Evolutionary conservation across 306 rosid species (phyloP).

Genomic region (Medicago lupulina): DNA sequence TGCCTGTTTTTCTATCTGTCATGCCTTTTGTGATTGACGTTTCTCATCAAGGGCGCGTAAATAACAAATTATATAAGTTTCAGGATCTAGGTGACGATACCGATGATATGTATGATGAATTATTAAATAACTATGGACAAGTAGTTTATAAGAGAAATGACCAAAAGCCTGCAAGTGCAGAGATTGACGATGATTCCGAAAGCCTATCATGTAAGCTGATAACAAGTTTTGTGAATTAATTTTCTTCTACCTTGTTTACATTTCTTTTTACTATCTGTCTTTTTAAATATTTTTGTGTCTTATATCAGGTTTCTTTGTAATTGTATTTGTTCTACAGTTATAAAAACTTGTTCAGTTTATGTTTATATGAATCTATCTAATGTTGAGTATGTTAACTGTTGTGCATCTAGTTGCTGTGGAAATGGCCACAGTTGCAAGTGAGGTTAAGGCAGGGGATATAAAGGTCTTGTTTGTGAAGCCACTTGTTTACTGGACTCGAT

Average conservation of each 20-base stretch:
- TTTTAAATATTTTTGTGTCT: constrained; percentile 16
- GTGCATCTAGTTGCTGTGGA: constrained; percentile 81
- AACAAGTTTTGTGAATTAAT: constrained; percentile 15
- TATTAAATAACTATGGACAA: constrained; percentile 81
- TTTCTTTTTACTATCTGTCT: constrained; percentile 13
- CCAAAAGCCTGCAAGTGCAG: constrained; percentile 67
- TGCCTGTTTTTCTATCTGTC: not conserved
- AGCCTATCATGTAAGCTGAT: constrained; percentile 85
- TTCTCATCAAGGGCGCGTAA: constrained; percentile 27
- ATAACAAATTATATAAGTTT: constrained; percentile 37
- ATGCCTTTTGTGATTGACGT: not conserved
- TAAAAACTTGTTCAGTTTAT: constrained; percentile 23
- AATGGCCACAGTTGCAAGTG: constrained; percentile 87
- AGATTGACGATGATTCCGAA: constrained; percentile 91
- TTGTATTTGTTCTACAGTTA: constrained; percentile 1
- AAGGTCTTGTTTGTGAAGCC: constrained; percentile 96
- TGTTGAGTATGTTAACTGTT: constrained; percentile 39
- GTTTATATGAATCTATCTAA: constrained; percentile 23
- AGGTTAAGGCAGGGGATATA: constrained; percentile 92
- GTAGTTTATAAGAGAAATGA: constrained; percentile 76
- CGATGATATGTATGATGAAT: constrained; percentile 84
- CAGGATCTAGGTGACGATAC: constrained; percentile 81
- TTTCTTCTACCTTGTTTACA: constrained; percentile 8
- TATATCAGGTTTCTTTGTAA: constrained; percentile 6
- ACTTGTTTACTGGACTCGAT: constrained; percentile 94